Base-by-base conservation (phyloP, 139 green algal genomes). In the Cymbomonas tetramitiformis region DNA sequence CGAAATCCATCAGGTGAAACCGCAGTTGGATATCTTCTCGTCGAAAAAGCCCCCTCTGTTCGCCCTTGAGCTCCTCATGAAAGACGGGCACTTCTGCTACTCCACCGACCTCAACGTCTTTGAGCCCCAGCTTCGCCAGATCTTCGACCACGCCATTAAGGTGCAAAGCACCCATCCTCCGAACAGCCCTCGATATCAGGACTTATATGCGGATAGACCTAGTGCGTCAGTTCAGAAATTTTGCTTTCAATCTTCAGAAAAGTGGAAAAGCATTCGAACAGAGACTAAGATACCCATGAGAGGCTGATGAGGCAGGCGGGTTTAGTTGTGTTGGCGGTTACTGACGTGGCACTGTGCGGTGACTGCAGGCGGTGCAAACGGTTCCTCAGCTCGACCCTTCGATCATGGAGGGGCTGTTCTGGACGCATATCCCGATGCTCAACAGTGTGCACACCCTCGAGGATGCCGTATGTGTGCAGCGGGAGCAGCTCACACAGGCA, bases 401-500 rank as follows among this genome's bases (percentile, higher is more conserved):
- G 23, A 74, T 91, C 46, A 89, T 91, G 81, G 79, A 87, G 60
- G 58, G 71, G 4, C 64, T 91, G 24, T 83, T 87, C 51, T 91
- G 79, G 77, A 70, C 73, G 4, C 58, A 66, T 21, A 49, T 67
- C 8, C 76, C 74, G 2, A 49, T 63, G 51, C 70, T 91, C 7
- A 77, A 68, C 29, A 52, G 65, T 0, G 70, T 84, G 36, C 76
- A 86, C 58, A 68, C 70, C 10, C 33, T 69, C 56, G 79, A 86
- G 65, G 30, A 46, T 24, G 61, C 79, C 24, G 40, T 83, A 8
- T 38, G 67, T 53, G 55, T 58, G 15, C 23, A 34, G 10, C 39
- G 43, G 29, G 54, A 61, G 6, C 24, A 9, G 4, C 21, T 76
- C 21, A 36, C 41, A 4, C 36, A 30, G 3, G 46, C 50, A 1